Evolutionary conservation across 2,329 filamentous ascomycete species (phyloP).

Genomic region (Epichloe glyceriae): DNA sequence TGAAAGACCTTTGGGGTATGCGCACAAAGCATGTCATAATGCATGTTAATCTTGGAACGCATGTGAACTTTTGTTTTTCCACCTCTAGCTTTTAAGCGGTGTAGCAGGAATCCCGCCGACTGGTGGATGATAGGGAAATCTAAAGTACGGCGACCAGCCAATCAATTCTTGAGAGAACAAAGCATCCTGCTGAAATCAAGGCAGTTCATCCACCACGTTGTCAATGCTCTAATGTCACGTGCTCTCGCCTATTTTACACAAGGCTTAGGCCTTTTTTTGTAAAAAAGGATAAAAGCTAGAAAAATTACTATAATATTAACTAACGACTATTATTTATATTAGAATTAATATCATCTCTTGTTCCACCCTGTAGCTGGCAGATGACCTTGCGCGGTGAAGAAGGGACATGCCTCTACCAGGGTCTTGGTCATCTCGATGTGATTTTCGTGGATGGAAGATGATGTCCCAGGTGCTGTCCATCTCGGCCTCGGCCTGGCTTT

Average conservation of each 20-base stretch:
- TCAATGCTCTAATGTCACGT: too few relatives aligned
- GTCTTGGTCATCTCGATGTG: constrained; percentile 26
- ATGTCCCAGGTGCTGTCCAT: constrained; percentile 26
- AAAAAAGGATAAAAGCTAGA: too few relatives aligned
- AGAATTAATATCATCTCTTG: too few relatives aligned
- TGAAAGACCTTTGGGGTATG: too few relatives aligned
- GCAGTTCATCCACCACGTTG: too few relatives aligned
- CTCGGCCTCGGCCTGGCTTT: constrained; percentile 21
- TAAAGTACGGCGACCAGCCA: neutral
- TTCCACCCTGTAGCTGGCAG: too few relatives aligned
- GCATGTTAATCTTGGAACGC: neutral
- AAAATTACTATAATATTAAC: too few relatives aligned
- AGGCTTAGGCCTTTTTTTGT: too few relatives aligned
- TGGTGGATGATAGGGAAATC: neutral
- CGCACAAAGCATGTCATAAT: neutral
- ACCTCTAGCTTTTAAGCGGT: neutral
- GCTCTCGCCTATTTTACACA: too few relatives aligned
- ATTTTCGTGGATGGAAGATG: constrained; percentile 26
- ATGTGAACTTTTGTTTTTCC: neutral
- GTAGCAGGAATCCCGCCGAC: neutral
- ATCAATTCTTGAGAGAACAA: neutral
- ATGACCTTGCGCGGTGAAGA: neutral
- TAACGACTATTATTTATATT: too few relatives aligned
- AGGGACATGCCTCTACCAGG: constrained; percentile 25
- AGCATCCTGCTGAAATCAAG: too few relatives aligned